Conservation (phyloP, 2,329 filamentous ascomycete species). For the Colletotrichum sp. region DNA sequence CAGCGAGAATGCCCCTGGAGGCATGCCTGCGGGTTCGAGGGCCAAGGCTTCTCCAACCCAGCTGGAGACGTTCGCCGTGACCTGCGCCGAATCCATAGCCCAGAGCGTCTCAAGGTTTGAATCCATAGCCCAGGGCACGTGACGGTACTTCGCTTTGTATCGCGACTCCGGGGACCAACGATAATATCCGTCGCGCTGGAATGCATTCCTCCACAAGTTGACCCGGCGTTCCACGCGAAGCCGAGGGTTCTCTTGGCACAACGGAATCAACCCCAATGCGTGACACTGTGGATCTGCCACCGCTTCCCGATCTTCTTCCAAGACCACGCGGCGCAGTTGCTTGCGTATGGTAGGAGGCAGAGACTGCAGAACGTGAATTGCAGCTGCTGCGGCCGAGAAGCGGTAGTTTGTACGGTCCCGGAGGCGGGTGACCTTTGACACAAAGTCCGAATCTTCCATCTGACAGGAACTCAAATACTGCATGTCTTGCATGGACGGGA, state of each 20-base stretch:
- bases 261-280: not conserved
- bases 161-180: not conserved
- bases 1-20: not conserved
- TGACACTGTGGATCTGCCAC: not conserved
- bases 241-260: not conserved
- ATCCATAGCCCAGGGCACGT: not conserved
- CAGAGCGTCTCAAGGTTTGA: not conserved
- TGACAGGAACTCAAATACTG: not conserved
- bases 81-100: not conserved
- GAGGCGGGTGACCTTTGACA: not conserved
- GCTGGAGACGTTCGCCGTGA: not conserved
- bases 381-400: not conserved
- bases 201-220: not conserved
- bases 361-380: not conserved
- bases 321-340: not conserved
- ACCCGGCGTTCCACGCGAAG: not conserved
- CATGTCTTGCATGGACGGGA: not conserved
- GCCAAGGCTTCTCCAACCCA: not conserved
- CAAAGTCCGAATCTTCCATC: not conserved
- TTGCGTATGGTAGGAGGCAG: not conserved
- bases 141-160: not conserved
- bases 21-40: not conserved
- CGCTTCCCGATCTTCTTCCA: not conserved
- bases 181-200: not conserved
- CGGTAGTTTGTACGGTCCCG: not conserved